phyloP scores from a whole-genome alignment of 495 filamentous ascomycete species.

The Xeromyces bisporus region DNA sequence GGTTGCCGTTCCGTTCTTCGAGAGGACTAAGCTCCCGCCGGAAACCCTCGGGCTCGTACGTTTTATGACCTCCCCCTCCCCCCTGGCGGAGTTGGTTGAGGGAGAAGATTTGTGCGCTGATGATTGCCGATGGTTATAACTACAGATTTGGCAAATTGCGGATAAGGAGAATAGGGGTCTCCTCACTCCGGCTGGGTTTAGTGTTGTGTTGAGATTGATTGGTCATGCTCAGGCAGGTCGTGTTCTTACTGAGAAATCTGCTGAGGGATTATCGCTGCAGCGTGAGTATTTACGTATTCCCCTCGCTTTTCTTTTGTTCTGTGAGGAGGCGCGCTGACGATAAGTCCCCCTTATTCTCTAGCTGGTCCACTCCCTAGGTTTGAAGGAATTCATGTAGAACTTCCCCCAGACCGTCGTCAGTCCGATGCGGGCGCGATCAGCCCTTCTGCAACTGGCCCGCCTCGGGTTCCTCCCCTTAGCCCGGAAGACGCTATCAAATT shows the following conservation, averaged over 20 bases:
- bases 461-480: constrained; percentile 78
- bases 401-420: constrained; percentile 21
- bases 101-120: no score
- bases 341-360: constrained; percentile 21
- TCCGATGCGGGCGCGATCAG: constrained; percentile 33
- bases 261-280: constrained; percentile 55
- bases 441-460: constrained; percentile 52
- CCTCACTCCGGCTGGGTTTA: constrained; percentile 79
- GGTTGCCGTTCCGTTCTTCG: constrained; percentile 92
- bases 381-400: constrained; percentile 44
- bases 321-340: constrained; percentile 6
- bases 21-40: constrained; percentile 77
- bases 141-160: constrained; percentile 95
- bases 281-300: constrained; percentile 24
- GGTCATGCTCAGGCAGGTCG: constrained; percentile 83
- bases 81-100: no score
- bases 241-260: constrained; percentile 64
- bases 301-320: background rate
- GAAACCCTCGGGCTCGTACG: constrained; percentile 76
- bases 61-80: no score
- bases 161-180: constrained; percentile 92
- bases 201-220: constrained; percentile 80
- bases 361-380: constrained; percentile 86
- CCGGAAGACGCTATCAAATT: constrained; percentile 84
- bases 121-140: background rate